A percentile compares a stretch with the other conserved stretches of the same genome.
phyloP scores from a whole-genome alignment of 2,329 filamentous ascomycete genomes.

The Botryosphaeria dothidea region DNA sequence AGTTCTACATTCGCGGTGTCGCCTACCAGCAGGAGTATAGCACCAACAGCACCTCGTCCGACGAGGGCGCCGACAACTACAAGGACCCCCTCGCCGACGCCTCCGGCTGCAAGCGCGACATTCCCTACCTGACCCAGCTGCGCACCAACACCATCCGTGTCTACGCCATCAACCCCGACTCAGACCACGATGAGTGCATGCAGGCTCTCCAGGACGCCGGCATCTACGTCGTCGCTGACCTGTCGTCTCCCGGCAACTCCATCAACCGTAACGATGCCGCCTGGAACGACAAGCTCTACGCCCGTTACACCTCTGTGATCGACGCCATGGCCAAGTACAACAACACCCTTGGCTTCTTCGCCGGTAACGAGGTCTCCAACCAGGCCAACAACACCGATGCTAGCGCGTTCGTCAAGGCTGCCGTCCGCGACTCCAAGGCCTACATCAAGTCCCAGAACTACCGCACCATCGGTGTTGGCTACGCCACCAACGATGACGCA shows the following conservation, averaged over 20 bases:
- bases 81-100: constrained; percentile 79
- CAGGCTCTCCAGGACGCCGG: constrained; percentile 74
- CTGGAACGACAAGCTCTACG: constrained; percentile 79
- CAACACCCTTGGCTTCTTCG: constrained; percentile 97
- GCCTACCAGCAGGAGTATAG: constrained; percentile 85
- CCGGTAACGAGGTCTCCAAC: constrained; percentile 96
- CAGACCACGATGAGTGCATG: constrained; percentile 85
- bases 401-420: constrained; percentile 95
- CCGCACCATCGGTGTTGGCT: constrained; percentile 83
- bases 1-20: constrained; percentile 81
- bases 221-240: constrained; percentile 93
- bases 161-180: constrained; percentile 82
- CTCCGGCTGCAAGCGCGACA: constrained; percentile 75
- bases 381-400: constrained; percentile 82
- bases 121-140: constrained; percentile 76
- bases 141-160: constrained; percentile 92
- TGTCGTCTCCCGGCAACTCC: constrained; percentile 77
- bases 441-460: constrained; percentile 83
- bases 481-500: constrained; percentile 91
- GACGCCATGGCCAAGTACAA: constrained; percentile 79
- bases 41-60: constrained; percentile 55
- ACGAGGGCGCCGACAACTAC: constrained; percentile 65
- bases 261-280: constrained; percentile 79
- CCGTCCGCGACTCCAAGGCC: constrained; percentile 91
- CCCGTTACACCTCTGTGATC: constrained; percentile 80